Conservation (phyloP, 257 asterid genomes). For the Forsythia suspensa region DNA sequence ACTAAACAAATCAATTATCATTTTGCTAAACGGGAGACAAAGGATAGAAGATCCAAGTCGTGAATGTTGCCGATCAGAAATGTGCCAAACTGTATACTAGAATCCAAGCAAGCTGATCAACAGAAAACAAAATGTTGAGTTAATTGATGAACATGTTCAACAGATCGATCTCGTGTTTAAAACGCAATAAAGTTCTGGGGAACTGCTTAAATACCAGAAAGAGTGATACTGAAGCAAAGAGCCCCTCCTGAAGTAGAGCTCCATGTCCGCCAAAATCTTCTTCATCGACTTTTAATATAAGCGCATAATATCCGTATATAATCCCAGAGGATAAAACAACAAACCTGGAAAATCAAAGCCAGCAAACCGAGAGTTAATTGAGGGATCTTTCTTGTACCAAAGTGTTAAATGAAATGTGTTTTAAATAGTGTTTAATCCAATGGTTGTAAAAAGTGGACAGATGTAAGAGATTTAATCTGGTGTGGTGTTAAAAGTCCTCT, state of each 20-base stretch:
- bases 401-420: too few species aligned
- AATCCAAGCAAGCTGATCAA: conserved; percentile 83
- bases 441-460: too few species aligned
- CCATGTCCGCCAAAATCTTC: conserved; percentile 97
- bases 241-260: conserved; percentile 93
- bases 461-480: too few species aligned
- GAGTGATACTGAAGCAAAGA: conserved; percentile 83
- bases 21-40: conserved; percentile 5
- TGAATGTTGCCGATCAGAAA: conserved; percentile 50
- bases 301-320: conserved; percentile 76
- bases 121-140: conserved; percentile 8
- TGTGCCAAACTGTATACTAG: conserved; percentile 93
- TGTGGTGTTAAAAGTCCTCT: too few species aligned
- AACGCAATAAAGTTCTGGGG: not conserved
- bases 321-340: conserved; percentile 69
- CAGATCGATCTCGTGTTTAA: not conserved
- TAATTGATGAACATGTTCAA: not conserved
- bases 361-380: conserved; percentile 10
- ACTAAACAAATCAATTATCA: conserved; percentile 13
- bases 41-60: conserved; percentile 4
- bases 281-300: conserved; percentile 79
- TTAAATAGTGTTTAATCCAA: too few species aligned
- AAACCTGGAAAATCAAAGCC: conserved; percentile 49
- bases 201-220: conserved; percentile 60
- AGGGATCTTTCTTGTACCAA: not conserved